Evolutionary conservation across 2,329 filamentous ascomycete genomes (phyloP).

Genomic region (Venturia pyrina): DNA sequence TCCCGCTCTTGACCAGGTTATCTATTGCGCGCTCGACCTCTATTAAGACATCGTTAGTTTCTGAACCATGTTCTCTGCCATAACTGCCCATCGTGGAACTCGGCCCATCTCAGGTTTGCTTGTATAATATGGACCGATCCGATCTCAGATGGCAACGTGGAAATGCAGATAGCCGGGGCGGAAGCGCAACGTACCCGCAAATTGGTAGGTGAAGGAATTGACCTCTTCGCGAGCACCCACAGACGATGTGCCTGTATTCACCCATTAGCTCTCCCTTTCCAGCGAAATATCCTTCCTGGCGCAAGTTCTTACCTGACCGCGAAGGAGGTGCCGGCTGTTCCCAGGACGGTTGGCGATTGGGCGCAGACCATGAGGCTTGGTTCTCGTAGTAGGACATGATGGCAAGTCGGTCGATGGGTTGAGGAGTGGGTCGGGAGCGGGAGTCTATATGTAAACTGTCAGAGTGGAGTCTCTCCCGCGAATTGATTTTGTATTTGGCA

Average conservation of each 20-base stretch:
- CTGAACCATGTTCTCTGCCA: slow-evolving; percentile 1
- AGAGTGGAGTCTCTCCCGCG: not conserved
- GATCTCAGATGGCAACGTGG: slow-evolving; percentile 2
- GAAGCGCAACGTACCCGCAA: slow-evolving; percentile 63
- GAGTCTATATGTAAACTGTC: not conserved
- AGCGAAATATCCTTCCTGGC: slow-evolving; percentile 16
- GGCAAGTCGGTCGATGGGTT: not conserved
- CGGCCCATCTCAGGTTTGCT: slow-evolving; percentile 6
- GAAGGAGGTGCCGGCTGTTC: slow-evolving; percentile 62
- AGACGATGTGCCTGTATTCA: slow-evolving; percentile 58
- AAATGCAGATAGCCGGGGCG: slow-evolving; percentile 19
- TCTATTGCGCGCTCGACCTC: slow-evolving; percentile 95
- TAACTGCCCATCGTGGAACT: not conserved
- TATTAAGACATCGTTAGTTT: slow-evolving; percentile 28
- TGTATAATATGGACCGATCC: not conserved
- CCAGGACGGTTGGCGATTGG: slow-evolving; percentile 54
- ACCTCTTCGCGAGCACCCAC: slow-evolving; percentile 58
- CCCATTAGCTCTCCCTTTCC: slow-evolving; percentile 20
- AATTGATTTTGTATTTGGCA: not conserved
- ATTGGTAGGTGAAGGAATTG: slow-evolving; percentile 68
- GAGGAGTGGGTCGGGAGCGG: slow-evolving; percentile 11
- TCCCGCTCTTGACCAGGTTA: slow-evolving; percentile 93
- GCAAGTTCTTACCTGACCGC: slow-evolving; percentile 51
- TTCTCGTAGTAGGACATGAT: slow-evolving; percentile 62
- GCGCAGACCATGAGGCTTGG: slow-evolving; percentile 49